phyloP scores from a whole-genome alignment of 1,284 basidiomycete species.

The Ganoderma leucocontextum region DNA sequence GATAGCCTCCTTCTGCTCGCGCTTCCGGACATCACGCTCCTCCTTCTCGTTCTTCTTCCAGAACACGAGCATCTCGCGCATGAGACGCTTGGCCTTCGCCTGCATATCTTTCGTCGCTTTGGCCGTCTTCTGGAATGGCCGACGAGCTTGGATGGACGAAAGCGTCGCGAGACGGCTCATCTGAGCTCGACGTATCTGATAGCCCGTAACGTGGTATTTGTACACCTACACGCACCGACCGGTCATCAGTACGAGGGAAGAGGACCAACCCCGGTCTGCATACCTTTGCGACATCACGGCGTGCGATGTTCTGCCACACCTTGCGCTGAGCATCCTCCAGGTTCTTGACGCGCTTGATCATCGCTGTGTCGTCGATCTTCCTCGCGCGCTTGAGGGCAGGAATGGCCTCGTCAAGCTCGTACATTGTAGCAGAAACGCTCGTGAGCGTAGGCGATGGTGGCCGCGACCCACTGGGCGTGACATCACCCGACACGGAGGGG shows the following conservation, averaged over 20 bases:
- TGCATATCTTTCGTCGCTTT: conserved; percentile 91
- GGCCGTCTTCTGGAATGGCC: conserved; percentile 79
- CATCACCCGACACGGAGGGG: conserved; percentile 55
- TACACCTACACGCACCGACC: conserved; percentile 66
- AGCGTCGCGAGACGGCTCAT: conserved; percentile 81
- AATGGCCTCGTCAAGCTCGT: conserved; percentile 72
- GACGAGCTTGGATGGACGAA: conserved; percentile 83
- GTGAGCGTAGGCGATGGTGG: conserved; percentile 69
- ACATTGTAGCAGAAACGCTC: conserved; percentile 64
- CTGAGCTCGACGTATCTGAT: conserved; percentile 70
- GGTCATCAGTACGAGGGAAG: conserved; percentile 18
- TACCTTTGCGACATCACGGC: conserved; percentile 85
- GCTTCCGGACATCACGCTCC: conserved; percentile 91
- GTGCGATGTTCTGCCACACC: conserved; percentile 87
- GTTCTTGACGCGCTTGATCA: conserved; percentile 76
- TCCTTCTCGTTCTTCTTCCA: conserved; percentile 99
- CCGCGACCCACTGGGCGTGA: conserved; percentile 54
- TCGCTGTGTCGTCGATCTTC: conserved; percentile 74
- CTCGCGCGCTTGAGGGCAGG: conserved; percentile 78
- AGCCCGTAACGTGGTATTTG: conserved; percentile 75
- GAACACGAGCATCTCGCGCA: conserved; percentile 95
- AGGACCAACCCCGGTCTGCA: not conserved
- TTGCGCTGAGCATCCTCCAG: conserved; percentile 87
- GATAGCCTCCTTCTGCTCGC: conserved; percentile 93
- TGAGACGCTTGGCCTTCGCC: conserved; percentile 86